These are phyloP conservation scores for Cladochytrium tenue DNA, from an alignment of 371 early-diverging fungal species.

Conservation along the genomic window DNA sequence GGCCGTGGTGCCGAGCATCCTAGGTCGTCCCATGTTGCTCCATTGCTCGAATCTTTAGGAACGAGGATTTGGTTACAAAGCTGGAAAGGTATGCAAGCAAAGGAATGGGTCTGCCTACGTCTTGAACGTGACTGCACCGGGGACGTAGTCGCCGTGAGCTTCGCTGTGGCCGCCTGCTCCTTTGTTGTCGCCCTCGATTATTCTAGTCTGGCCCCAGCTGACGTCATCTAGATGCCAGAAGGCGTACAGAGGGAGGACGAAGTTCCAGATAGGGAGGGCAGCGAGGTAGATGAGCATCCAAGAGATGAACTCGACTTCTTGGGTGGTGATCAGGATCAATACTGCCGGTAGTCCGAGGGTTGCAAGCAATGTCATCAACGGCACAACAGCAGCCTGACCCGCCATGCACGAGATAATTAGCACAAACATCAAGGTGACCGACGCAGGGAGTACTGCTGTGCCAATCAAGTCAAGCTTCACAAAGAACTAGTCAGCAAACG, in stretches of 20 bases:
- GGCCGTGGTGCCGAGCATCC: too few species aligned
- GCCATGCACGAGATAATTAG: slow-evolving; percentile 53
- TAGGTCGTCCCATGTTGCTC: too few species aligned
- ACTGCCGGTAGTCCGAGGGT: slow-evolving; percentile 19
- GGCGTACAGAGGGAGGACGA: slow-evolving; percentile 91
- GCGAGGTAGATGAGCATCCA: slow-evolving; percentile 31
- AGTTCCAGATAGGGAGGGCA: slow-evolving; percentile 40
- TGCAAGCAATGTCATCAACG: slow-evolving; percentile 11
- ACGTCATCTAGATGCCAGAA: slow-evolving; percentile 99
- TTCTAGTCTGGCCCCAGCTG: slow-evolving; percentile 96
- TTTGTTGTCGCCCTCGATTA: slow-evolving; percentile 69
- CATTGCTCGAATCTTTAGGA: too few species aligned
- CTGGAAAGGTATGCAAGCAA: too few species aligned
- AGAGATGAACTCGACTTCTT: slow-evolving; percentile 16
- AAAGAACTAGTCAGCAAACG: slow-evolving; percentile 3
- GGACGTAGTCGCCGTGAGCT: slow-evolving; percentile 24
- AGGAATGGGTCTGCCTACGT: too few species aligned
- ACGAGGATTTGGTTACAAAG: too few species aligned
- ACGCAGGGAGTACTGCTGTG: slow-evolving; percentile 93
- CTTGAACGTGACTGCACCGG: slow-evolving; percentile 11
- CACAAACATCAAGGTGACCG: slow-evolving; percentile 87
- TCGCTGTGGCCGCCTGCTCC: slow-evolving; percentile 34
- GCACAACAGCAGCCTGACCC: slow-evolving; percentile 10
- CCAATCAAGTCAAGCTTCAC: slow-evolving; percentile 85
- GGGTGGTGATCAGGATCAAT: slow-evolving; percentile 19